Evolutionary conservation across 257 asterid genomes (phyloP), one percentile per base, ranked within the genome.

Genomic region (Scutellaria minor): DNA sequence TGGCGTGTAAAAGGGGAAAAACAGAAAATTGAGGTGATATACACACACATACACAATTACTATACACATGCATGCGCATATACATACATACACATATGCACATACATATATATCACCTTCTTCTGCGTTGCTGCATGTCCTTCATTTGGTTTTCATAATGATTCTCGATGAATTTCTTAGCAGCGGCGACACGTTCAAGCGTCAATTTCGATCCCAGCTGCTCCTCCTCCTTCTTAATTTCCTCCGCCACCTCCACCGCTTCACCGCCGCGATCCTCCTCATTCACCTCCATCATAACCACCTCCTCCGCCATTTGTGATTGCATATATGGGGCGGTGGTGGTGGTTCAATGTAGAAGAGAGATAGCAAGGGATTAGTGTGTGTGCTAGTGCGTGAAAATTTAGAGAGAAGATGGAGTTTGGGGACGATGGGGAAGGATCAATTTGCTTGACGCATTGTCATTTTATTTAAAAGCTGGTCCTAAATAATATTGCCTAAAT

Each of bases 101-200:
- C 42, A 5, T 6, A 1, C 9, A 48, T 59, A 48, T 15, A 51
- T 2, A 46, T 61, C 1, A 67, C 93, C 97, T 87, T 64, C 80
- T 82, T 70, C 79, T 88, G 27, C 98, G 90, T 68, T 80, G 81
- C 69, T 88, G 88, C 52, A 90, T 80, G 73, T 78, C 85, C 64
- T 85, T 92, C 95, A 82, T 88, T 42, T 81, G 88, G 74, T 81
- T 67, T 67, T 77, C 88, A 75, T 88, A 93, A 82, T 93, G 97
- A 70, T 87, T 79, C 80, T 93, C 98, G 40, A 90, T 90, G 70
- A 83, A 85, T 69, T 88, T 86, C 84, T 93, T 93, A 5, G 97
- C 95, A 1, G 96, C 95, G 5, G 93, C 98, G 39, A 83, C 98
- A 24, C 95, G 87, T 72, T 90, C 91, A 31, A 88, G 82, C 4